A percentile compares a stretch with the other conserved stretches of the same genome.
Conservation (phyloP, 83 land plant genomes). For the Thuja plicata region DNA sequence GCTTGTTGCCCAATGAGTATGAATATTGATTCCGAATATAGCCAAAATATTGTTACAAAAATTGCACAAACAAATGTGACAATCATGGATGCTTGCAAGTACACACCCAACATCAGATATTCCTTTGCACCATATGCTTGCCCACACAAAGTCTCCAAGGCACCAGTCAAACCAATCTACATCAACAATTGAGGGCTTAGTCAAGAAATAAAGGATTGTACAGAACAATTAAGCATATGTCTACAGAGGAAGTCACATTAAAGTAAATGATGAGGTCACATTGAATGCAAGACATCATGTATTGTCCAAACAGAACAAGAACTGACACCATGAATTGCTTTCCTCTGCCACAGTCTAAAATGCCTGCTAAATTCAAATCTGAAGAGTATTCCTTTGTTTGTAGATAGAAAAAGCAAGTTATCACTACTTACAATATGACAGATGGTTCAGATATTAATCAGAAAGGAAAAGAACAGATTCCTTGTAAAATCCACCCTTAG, state of each 20-base stretch:
- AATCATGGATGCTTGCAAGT: slow-evolving; percentile 9
- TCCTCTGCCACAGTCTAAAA: neutral
- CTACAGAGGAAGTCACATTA: neutral
- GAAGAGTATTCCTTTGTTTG: neutral
- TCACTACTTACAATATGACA: neutral
- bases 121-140: slow-evolving; percentile 13
- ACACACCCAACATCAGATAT: slow-evolving; percentile 9
- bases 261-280: neutral
- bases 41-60: slow-evolving; percentile 48
- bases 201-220: neutral
- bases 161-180: slow-evolving; percentile 11
- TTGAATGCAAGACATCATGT: neutral
- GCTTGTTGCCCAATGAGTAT: slow-evolving; percentile 42
- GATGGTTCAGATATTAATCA: neutral
- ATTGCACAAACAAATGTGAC: slow-evolving; percentile 13
- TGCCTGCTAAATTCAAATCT: neutral
- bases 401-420: neutral
- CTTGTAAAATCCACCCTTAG: neutral
- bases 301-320: neutral
- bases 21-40: slow-evolving; percentile 42
- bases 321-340: neutral
- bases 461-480: neutral
- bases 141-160: slow-evolving; percentile 12
- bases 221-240: neutral
- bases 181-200: neutral